A percentile compares a stretch with the other conserved stretches of the same genome.
Evolutionary conservation across 441 rosid species (phyloP).

Genomic region (Gossypium davidsonii): DNA sequence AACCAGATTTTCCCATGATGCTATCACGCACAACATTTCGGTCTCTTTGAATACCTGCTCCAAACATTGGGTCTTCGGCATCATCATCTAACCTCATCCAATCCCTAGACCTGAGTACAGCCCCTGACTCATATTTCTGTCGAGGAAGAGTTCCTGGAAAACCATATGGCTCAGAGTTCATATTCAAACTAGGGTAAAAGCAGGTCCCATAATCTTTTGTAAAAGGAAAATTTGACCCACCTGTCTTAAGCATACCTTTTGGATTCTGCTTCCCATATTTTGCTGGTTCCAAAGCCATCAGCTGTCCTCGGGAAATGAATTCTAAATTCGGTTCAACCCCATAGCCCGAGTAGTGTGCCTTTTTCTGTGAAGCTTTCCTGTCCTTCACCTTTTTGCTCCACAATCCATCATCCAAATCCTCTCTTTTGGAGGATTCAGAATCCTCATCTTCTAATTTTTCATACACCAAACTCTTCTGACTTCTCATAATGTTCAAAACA

Average conservation of each 20-base stretch:
- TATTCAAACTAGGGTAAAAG: slow-evolving; percentile 39
- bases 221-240: slow-evolving; percentile 37
- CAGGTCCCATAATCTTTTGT: slow-evolving; percentile 19
- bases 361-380: slow-evolving; percentile 40
- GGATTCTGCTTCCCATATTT: slow-evolving; percentile 60
- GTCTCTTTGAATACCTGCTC: slow-evolving; percentile 45
- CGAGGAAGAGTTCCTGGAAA: slow-evolving; percentile 36
- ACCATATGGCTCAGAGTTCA: slow-evolving; percentile 43
- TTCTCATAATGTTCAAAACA: slow-evolving; percentile 74
- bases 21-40: slow-evolving; percentile 29
- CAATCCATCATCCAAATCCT: slow-evolving; percentile 47
- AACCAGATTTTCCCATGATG: slow-evolving; percentile 38
- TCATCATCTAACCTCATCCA: slow-evolving; percentile 36
- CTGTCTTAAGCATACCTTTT: slow-evolving; percentile 49
- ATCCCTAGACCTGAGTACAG: slow-evolving; percentile 42
- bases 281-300: slow-evolving; percentile 31
- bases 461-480: slow-evolving; percentile 72
- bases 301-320: slow-evolving; percentile 38
- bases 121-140: slow-evolving; percentile 43
- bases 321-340: slow-evolving; percentile 42
- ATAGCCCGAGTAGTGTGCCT: slow-evolving; percentile 37
- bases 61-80: slow-evolving; percentile 55
- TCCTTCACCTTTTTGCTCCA: slow-evolving; percentile 60
- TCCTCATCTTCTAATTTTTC: slow-evolving; percentile 65
- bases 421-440: slow-evolving; percentile 59